These are phyloP conservation scores for Tolypocladium sp. DNA, from an alignment of 2,329 filamentous ascomycete genomes.

Conservation along the genomic window DNA sequence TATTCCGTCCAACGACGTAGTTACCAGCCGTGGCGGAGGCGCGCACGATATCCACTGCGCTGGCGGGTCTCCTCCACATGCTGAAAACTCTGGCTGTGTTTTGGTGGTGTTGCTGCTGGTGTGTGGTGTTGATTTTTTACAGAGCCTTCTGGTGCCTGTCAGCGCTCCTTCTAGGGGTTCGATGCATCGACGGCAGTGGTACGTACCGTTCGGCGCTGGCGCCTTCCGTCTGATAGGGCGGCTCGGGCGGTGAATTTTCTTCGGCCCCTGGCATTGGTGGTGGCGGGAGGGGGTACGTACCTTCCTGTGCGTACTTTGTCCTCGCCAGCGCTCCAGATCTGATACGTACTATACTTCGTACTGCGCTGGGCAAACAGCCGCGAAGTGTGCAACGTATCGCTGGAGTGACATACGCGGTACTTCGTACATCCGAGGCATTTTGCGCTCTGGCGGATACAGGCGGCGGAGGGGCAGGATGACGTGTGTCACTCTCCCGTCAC, in stretches of 20 bases:
- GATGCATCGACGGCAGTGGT: neutral
- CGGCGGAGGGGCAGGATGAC: neutral
- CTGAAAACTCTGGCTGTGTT: neutral
- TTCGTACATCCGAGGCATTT: neutral
- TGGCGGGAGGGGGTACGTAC: neutral
- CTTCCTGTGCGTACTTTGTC: neutral
- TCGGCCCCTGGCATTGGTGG: neutral
- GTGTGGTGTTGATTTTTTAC: neutral
- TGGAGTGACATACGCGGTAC: neutral
- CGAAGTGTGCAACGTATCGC: neutral
- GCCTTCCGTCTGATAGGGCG: neutral
- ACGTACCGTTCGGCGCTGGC: neutral
- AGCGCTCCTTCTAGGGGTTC: neutral
- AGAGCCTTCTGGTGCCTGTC: neutral
- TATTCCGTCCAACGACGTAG: neutral
- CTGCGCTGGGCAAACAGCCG: neutral
- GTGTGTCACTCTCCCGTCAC: neutral
- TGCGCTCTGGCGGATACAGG: neutral
- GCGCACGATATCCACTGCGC: neutral
- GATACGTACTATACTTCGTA: too few species aligned
- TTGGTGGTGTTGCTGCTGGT: neutral
- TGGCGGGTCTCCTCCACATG: neutral
- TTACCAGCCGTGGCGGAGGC: neutral
- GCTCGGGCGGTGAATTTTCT: neutral
- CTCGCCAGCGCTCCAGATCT: neutral